Conservation (phyloP, 1,284 basidiomycete species). For the Irpex sp. region DNA sequence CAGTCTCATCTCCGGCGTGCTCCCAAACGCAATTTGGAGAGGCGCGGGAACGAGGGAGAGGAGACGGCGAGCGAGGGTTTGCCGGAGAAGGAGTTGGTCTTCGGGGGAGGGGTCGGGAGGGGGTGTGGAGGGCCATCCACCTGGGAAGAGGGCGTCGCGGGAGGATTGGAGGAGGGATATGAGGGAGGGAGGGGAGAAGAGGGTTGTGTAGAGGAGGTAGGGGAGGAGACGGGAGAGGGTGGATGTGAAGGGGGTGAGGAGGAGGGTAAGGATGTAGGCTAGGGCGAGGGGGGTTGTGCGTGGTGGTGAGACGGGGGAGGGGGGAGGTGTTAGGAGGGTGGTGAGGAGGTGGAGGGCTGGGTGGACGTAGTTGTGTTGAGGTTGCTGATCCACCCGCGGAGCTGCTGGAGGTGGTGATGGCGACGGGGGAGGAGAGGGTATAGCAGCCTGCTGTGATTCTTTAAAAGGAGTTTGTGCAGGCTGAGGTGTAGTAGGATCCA, state of each 20-base stretch:
- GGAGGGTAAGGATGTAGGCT: conserved; percentile 24
- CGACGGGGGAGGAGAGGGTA: conserved; percentile 9
- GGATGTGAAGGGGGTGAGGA: conserved; percentile 21
- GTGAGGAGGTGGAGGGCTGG: conserved; percentile 18
- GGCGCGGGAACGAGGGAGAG: conserved; percentile 38
- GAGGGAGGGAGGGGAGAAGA: conserved; percentile 49
- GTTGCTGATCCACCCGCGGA: conserved; percentile 2
- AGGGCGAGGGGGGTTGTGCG: conserved; percentile 21
- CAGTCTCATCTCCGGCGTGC: conserved; percentile 26
- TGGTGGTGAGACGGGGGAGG: conserved; percentile 9
- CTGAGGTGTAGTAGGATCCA: conserved; percentile 4
- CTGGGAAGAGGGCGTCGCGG: conserved; percentile 70
- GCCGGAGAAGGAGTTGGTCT: conserved; percentile 57
- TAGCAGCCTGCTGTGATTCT: conserved; percentile 7
- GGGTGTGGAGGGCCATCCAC: conserved; percentile 68
- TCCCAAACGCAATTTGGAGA: conserved; percentile 30
- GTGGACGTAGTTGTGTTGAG: conserved; percentile 18
- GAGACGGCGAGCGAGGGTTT: conserved; percentile 44
- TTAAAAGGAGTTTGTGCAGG: conserved; percentile 8
- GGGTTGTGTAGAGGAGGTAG: conserved; percentile 48
- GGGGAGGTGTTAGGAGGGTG: conserved; percentile 12
- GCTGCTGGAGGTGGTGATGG: conserved; percentile 3
- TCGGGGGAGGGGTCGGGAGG: conserved; percentile 64
- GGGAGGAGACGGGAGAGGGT: conserved; percentile 50
- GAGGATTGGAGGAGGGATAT: conserved; percentile 42